Evolutionary conservation across 257 asterid species (phyloP), one percentile per base, ranked within the genome.

Genomic region (Gentiana straminea): DNA sequence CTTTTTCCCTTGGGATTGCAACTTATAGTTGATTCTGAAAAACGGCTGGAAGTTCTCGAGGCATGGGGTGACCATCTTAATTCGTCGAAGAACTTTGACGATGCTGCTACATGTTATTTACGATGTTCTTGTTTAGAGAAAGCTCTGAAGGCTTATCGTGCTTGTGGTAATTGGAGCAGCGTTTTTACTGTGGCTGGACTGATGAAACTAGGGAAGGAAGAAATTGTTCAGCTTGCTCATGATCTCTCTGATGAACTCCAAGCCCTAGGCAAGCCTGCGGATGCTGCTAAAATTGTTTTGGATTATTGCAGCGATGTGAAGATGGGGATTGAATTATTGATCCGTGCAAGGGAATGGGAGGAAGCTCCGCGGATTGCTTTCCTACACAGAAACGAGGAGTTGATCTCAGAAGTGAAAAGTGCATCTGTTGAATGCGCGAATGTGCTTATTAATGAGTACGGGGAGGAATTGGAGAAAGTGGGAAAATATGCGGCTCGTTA

Each of bases 21-120:
- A 75, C 79, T 92, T 73, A 73, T 85, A 45, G 57, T 45, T 13
- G 84, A 78, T 60, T 72, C 83, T 57, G 69, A 58, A 43, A 83
- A 78, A 73, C 82, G 75, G 68, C 62, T 67, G 61, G 81, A 80
- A 73, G 81, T 92, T 68, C 86, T 85, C 59, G 98, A 92, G 55
- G 89, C 86, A 41, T 88, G 94, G 93, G 98, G 95, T 38, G 98
- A 92, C 77, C 94, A 92, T 76, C 84, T 92, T 57, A 64, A 66
- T 74, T 73, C 64, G 48, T 66, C 68, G 45, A 88, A 92, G 75
- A 77, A 72, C 72, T 92, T 79, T 24, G 98, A 92, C 73, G 97
- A 88, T 67, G 94, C 98, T 12, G 97, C 95, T 49, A 66, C 92
- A 32, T 77, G 88, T 52, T 92, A 76, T 63, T 55, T 92, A 76